These are phyloP conservation scores for Articulospora tetracladia DNA, from an alignment of 495 filamentous ascomycete species.

Conservation along the genomic window DNA sequence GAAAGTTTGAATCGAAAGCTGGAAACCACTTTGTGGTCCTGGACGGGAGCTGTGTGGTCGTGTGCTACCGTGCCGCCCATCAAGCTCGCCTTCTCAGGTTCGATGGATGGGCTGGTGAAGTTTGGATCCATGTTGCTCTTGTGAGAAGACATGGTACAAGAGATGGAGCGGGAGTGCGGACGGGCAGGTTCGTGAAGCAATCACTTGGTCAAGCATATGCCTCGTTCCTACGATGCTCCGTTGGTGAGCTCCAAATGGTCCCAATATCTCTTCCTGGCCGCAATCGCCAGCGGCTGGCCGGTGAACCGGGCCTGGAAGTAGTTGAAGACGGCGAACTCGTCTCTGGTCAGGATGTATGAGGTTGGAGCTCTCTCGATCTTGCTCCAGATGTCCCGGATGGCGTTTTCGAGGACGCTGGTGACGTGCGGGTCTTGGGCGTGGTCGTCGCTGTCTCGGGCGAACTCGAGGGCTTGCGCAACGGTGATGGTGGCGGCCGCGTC, in stretches of 20 bases:
- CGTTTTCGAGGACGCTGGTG: conserved; percentile 47
- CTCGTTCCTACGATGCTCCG: conserved; percentile 10
- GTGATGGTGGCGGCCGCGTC: conserved; percentile 8
- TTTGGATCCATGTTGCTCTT: background rate
- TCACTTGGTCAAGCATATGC: too few species aligned
- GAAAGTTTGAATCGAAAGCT: background rate
- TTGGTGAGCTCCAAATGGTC: conserved; percentile 27
- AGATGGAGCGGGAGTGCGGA: background rate
- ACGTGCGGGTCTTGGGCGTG: conserved; percentile 50
- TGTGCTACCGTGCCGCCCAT: background rate
- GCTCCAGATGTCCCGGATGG: conserved; percentile 56
- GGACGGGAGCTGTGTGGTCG: background rate
- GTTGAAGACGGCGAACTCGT: conserved; percentile 78
- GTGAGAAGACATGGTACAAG: background rate
- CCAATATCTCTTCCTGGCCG: conserved; percentile 49
- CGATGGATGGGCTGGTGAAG: background rate
- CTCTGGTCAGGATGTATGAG: conserved; percentile 60
- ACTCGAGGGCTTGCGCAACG: conserved; percentile 56
- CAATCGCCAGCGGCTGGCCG: conserved; percentile 34
- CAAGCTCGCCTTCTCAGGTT: background rate
- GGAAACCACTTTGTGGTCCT: background rate
- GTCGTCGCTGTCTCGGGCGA: conserved; percentile 61
- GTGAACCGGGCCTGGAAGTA: conserved; percentile 61
- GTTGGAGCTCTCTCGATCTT: conserved; percentile 54
- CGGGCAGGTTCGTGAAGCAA: too few species aligned